Conservation (phyloP, 129 eudicot species). For the Dittrichia graveolens region DNA sequence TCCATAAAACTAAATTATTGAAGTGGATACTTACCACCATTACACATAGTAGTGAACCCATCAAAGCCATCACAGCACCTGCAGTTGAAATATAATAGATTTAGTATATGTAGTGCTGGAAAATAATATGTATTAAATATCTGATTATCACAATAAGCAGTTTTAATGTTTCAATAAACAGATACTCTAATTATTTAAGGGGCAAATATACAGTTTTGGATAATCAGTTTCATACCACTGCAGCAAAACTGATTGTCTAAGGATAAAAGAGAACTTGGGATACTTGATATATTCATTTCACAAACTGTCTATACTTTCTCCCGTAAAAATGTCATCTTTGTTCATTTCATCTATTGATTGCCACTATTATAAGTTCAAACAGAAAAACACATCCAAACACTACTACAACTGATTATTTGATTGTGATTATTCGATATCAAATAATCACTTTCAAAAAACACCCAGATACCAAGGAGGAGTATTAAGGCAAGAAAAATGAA, state of each 20-base stretch:
- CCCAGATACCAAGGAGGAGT: neutral
- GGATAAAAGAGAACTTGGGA: conserved; percentile 11
- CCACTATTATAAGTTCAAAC: neutral
- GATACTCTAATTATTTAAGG: neutral
- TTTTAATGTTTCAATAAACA: neutral
- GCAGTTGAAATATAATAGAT: conserved; percentile 31
- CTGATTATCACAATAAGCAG: conserved; percentile 2
- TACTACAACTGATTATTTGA: neutral
- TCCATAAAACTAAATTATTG: neutral
- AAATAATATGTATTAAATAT: neutral
- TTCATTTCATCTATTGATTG: neutral
- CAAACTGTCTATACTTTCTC: neutral
- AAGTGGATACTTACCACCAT: conserved; percentile 55
- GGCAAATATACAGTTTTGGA: neutral
- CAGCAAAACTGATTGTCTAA: neutral
- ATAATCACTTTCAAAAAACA: neutral
- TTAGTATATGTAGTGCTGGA: neutral
- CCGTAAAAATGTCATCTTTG: neutral
- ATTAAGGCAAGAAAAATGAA: neutral
- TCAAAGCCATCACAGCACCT: conserved; percentile 74
- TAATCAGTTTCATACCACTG: conserved; percentile 2
- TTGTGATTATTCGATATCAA: neutral
- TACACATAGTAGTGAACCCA: conserved; percentile 66
- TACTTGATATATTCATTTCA: conserved; percentile 2
- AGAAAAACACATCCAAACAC: neutral